phyloP scores from a whole-genome alignment of 2,329 filamentous ascomycete genomes.

The Furcasterigmium sp. region DNA sequence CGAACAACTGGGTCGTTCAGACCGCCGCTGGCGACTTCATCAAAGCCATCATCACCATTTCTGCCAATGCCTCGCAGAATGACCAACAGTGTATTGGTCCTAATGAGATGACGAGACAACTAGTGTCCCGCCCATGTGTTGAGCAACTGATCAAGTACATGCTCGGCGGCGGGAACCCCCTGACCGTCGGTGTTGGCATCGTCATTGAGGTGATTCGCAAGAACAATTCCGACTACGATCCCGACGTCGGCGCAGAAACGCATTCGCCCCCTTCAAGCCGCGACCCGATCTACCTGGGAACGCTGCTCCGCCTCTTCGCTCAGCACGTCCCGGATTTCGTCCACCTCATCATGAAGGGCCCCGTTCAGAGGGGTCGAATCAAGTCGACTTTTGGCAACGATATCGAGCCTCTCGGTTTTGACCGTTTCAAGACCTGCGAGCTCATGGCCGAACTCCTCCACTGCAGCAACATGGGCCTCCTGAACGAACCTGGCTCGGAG shows the following conservation, averaged over 20 bases:
- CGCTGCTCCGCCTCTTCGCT: constrained; percentile 81
- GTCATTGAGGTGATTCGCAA: constrained; percentile 98
- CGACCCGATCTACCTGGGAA: constrained; percentile 94
- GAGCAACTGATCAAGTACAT: constrained; percentile 84
- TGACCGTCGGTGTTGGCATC: constrained; percentile 95
- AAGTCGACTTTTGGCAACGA: constrained; percentile 85
- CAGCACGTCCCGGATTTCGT: constrained; percentile 92
- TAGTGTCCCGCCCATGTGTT: constrained; percentile 82
- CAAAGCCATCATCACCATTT: constrained; percentile 98
- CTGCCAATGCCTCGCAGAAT: constrained; percentile 94
- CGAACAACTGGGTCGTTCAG: constrained; percentile 84
- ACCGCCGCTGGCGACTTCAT: constrained; percentile 96
- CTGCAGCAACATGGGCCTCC: constrained; percentile 95
- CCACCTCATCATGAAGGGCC: constrained; percentile 76
- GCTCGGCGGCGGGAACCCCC: constrained; percentile 85
- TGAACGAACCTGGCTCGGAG: constrained; percentile 89
- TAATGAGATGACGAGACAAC: constrained; percentile 90
- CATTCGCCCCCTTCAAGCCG: constrained; percentile 75
- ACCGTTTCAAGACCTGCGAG: constrained; percentile 98
- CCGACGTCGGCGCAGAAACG: constrained; percentile 78
- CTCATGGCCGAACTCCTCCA: constrained; percentile 96
- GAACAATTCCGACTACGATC: constrained; percentile 98
- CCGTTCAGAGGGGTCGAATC: constrained; percentile 67
- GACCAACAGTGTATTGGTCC: constrained; percentile 98
- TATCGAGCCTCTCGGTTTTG: constrained; percentile 92